Evolutionary conservation across 768 basidiomycete species (phyloP).

Genomic region (Scleroderma citrinum): DNA sequence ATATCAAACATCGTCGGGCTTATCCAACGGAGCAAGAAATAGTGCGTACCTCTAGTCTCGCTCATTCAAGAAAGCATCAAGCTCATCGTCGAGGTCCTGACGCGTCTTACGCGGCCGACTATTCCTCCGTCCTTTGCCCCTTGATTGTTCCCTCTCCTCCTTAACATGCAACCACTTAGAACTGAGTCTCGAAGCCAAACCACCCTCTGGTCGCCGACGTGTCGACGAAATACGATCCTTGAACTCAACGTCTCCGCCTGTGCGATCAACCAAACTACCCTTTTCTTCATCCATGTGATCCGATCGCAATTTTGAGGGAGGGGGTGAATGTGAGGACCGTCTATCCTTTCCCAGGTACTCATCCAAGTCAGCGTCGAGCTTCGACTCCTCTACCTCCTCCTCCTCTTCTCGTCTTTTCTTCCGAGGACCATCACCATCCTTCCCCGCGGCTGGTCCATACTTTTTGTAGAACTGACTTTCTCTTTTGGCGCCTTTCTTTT

Average conservation of each 20-base stretch:
- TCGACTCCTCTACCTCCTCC: slow-evolving; percentile 29
- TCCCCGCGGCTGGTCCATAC: slow-evolving; percentile 63
- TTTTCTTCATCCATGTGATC: slow-evolving; percentile 54
- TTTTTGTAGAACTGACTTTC: slow-evolving; percentile 77
- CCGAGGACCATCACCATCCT: slow-evolving; percentile 39
- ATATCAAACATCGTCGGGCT: background rate
- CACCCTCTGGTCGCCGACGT: slow-evolving; percentile 34
- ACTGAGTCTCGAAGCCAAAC: slow-evolving; percentile 12
- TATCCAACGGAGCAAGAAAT: background rate
- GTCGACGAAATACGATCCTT: slow-evolving; percentile 43
- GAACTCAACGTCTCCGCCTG: slow-evolving; percentile 34
- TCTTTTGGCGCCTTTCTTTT: slow-evolving; percentile 66
- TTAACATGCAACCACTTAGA: slow-evolving; percentile 15
- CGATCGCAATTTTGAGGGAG: slow-evolving; percentile 62
- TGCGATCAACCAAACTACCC: slow-evolving; percentile 57
- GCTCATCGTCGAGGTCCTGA: slow-evolving; percentile 76
- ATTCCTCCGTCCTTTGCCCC: slow-evolving; percentile 33
- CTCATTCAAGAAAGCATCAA: slow-evolving; percentile 69
- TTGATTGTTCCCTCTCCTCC: slow-evolving; percentile 22
- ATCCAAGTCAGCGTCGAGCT: slow-evolving; percentile 66
- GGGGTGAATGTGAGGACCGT: slow-evolving; percentile 32
- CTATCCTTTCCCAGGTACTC: slow-evolving; percentile 52
- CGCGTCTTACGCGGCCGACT: slow-evolving; percentile 51
- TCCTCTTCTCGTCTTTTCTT: slow-evolving; percentile 33
- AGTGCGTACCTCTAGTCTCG: slow-evolving; percentile 27